A percentile compares a stretch with the other conserved stretches of the same genome.
These are phyloP conservation scores for Turritis glabra DNA, from an alignment of 345 rosid species.

Conservation along the genomic window DNA sequence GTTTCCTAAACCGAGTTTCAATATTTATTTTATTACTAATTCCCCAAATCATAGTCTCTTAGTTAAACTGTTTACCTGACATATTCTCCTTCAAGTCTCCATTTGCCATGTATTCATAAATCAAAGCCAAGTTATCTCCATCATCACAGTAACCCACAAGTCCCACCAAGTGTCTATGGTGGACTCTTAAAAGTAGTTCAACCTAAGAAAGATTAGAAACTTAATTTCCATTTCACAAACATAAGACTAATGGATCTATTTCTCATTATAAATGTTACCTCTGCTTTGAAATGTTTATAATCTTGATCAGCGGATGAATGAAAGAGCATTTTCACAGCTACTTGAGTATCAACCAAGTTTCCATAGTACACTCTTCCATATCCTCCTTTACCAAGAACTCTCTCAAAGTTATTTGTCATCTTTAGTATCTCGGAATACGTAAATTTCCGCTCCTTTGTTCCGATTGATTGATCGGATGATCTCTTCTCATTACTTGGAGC, in stretches of 20 bases:
- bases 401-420: conserved; percentile 38
- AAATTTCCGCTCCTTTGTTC: conserved; percentile 3
- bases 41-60: not conserved
- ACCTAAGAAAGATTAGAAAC: conserved; percentile 21
- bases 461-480: conserved; percentile 16
- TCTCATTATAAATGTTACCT: conserved; percentile 10
- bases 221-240: not conserved
- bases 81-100: conserved; percentile 51
- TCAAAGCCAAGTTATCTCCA: conserved; percentile 44
- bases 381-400: conserved; percentile 42
- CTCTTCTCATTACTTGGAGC: conserved; percentile 6
- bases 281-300: conserved; percentile 41
- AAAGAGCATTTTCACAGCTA: conserved; percentile 45
- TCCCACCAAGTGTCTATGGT: conserved; percentile 46
- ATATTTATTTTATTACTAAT: not conserved
- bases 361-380: conserved; percentile 41
- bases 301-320: conserved; percentile 39
- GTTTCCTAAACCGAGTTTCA: conserved; percentile 13
- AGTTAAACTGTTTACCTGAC: conserved; percentile 28
- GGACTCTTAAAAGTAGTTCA: conserved; percentile 38
- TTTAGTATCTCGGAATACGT: conserved; percentile 35
- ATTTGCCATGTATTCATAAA: conserved; percentile 62
- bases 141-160: conserved; percentile 62
- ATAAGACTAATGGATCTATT: not conserved
- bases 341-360: conserved; percentile 29